A percentile compares a stretch with the other conserved stretches of the same genome.
Evolutionary conservation across 441 rosid species (phyloP).

Genomic region (Adansonia grandidieri): DNA sequence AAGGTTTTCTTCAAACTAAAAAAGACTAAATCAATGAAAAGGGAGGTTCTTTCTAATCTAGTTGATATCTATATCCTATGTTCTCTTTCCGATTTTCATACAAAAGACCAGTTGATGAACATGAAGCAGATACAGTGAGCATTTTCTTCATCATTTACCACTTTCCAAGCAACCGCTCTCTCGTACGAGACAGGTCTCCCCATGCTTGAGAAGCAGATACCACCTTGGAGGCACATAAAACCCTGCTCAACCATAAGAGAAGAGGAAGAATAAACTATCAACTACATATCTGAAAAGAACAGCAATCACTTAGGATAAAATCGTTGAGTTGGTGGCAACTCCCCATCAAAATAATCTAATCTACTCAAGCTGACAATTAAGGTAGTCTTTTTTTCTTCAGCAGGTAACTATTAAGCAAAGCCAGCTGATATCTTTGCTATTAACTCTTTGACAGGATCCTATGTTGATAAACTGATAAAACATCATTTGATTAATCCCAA

Average conservation of each 20-base stretch:
- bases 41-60: conserved; percentile 27
- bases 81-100: conserved; percentile 34
- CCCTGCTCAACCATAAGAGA: conserved; percentile 41
- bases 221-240: conserved; percentile 70
- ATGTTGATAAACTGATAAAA: neutral
- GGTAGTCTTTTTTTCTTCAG: neutral
- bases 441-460: neutral
- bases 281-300: neutral
- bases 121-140: conserved; percentile 28
- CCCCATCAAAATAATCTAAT: neutral
- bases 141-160: conserved; percentile 66
- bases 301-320: neutral
- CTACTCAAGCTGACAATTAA: neutral
- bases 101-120: neutral
- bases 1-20: conserved; percentile 30
- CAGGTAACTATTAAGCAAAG: neutral
- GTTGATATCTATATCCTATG: conserved; percentile 21
- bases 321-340: neutral
- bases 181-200: conserved; percentile 73
- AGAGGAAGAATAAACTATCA: neutral
- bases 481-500: neutral
- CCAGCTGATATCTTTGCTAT: neutral
- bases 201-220: conserved; percentile 77
- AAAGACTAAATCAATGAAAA: conserved; percentile 15
- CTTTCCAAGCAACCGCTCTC: conserved; percentile 79